Percentiles rank a stretch among this genome's conserved stretches.
Evolutionary conservation across 2,329 filamentous ascomycete species (phyloP).

Genomic region (Cladosporium sp.): DNA sequence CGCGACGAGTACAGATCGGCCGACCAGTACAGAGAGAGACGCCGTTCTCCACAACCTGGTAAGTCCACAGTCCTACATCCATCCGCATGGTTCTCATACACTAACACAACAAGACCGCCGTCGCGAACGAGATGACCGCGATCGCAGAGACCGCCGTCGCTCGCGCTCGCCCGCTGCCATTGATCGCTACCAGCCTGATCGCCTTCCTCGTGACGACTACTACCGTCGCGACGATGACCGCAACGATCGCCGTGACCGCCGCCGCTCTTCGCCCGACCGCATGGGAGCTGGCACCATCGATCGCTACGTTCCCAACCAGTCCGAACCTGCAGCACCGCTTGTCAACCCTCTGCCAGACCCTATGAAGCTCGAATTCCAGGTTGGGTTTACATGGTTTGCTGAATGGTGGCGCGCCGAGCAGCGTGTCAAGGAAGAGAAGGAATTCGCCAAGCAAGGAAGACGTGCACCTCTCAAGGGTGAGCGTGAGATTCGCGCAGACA

Average conservation of each 20-base stretch:
- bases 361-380: conserved; percentile 72
- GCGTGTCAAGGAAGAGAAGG: conserved; percentile 78
- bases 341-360: conserved; percentile 73
- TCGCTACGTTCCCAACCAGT: conserved; percentile 77
- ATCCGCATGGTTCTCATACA: not conserved
- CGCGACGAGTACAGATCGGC: conserved; percentile 33
- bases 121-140: conserved; percentile 34
- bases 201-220: conserved; percentile 67
- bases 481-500: conserved; percentile 70
- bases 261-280: conserved; percentile 54
- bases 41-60: conserved; percentile 33
- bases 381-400: conserved; percentile 82
- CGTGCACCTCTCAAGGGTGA: conserved; percentile 62
- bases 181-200: conserved; percentile 76
- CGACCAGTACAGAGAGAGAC: conserved; percentile 35
- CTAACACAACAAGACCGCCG: conserved; percentile 33
- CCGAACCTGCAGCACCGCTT: conserved; percentile 45
- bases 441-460: conserved; percentile 68
- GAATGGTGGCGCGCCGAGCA: conserved; percentile 87
- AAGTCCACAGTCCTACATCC: not conserved
- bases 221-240: conserved; percentile 60
- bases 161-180: conserved; percentile 72
- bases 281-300: conserved; percentile 67
- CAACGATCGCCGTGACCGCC: conserved; percentile 63
- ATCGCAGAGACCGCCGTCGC: conserved; percentile 59